These are phyloP conservation scores for Carallia brachiata DNA, from an alignment of 345 rosid species.

Conservation along the genomic window DNA sequence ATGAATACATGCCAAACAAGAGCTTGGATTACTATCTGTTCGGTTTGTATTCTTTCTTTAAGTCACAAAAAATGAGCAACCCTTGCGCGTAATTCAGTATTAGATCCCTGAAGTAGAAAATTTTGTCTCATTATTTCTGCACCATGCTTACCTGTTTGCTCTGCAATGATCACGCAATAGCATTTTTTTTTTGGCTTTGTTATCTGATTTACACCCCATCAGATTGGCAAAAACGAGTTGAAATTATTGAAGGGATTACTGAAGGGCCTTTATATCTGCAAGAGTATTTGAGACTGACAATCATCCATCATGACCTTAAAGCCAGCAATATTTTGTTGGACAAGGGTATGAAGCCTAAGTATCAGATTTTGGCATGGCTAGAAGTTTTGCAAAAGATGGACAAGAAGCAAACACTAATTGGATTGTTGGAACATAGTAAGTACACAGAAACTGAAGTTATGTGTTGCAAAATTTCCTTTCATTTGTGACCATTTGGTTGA, in stretches of 20 bases:
- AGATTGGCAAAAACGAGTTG: constrained; percentile 36
- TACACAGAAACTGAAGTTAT: too few relatives aligned
- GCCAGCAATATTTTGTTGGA: constrained; percentile 45
- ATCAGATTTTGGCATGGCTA: constrained; percentile 47
- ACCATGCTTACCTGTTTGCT: too few relatives aligned
- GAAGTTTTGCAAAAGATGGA: constrained; percentile 31
- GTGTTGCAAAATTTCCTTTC: too few relatives aligned
- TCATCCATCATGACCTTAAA: constrained; percentile 44
- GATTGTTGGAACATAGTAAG: constrained; percentile 50
- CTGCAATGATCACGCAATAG: not conserved
- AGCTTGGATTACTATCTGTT: constrained; percentile 37
- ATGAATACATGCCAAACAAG: constrained; percentile 37
- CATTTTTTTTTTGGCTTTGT: not conserved
- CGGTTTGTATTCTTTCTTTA: constrained; percentile 9
- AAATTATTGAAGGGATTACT: constrained; percentile 40
- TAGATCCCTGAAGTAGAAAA: too few relatives aligned
- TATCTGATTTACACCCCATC: constrained; percentile 21
- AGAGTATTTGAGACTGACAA: constrained; percentile 43
- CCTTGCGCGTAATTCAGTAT: not conserved
- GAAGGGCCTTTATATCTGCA: constrained; percentile 50
- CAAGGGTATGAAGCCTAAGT: constrained; percentile 36
- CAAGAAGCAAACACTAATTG: constrained; percentile 35
- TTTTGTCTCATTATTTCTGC: too few relatives aligned
- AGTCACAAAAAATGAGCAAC: too few relatives aligned
- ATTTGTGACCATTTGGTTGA: too few relatives aligned